Evolutionary conservation across 169 alveolate species (phyloP).

Genomic region (Cryptosporidium viatorum): DNA sequence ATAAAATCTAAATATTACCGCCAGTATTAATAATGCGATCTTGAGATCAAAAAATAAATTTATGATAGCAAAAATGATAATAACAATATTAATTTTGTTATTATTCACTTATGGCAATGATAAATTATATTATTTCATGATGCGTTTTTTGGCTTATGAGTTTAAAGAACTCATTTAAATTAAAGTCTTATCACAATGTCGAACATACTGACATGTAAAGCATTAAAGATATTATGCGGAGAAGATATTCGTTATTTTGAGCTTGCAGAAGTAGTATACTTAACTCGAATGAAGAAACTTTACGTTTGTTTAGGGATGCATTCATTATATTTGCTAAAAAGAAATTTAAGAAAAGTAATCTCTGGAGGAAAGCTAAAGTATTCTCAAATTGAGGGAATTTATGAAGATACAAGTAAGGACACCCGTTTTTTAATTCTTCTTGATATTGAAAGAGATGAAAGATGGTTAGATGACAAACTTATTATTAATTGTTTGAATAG

Average conservation of each 20-base stretch:
- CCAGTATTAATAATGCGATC: neutral
- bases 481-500: slow-evolving; percentile 47
- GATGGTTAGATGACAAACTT: slow-evolving; percentile 55
- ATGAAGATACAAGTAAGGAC: slow-evolving; percentile 55
- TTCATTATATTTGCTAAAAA: slow-evolving; percentile 28
- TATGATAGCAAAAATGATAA: too few species aligned
- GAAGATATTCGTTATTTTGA: slow-evolving; percentile 64
- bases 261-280: slow-evolving; percentile 47
- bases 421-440: slow-evolving; percentile 51
- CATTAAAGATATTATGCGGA: slow-evolving; percentile 59
- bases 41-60: neutral
- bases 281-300: slow-evolving; percentile 55
- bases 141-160: neutral
- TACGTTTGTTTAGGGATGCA: slow-evolving; percentile 58
- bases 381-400: slow-evolving; percentile 48
- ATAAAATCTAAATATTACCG: neutral
- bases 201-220: slow-evolving; percentile 46
- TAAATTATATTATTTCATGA: neutral
- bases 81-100: too few species aligned
- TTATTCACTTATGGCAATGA: too few species aligned
- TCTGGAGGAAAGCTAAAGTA: slow-evolving; percentile 47
- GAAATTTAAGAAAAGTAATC: slow-evolving; percentile 37
- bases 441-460: slow-evolving; percentile 15
- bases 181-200: slow-evolving; percentile 4
- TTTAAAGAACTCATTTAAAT: neutral